Percentiles rank a stretch among this genome's conserved stretches.
Evolutionary conservation across 148 eudicot genomes (phyloP).

Genomic region (Camellia granthamiana): DNA sequence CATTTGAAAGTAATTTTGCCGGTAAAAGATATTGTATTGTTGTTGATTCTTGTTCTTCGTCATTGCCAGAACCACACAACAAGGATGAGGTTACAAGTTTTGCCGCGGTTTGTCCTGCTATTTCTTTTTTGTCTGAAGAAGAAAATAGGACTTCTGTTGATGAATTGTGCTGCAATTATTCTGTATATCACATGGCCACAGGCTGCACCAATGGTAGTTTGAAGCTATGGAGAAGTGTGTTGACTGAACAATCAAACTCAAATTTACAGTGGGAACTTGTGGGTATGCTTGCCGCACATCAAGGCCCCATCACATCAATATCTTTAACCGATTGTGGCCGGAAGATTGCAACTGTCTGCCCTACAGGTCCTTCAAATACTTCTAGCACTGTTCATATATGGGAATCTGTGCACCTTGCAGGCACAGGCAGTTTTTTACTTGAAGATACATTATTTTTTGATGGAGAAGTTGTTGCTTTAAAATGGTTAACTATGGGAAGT

Average conservation of each 20-base stretch:
- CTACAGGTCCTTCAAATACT: conserved; percentile 28
- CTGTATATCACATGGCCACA: conserved; percentile 72
- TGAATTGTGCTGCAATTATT: conserved; percentile 29
- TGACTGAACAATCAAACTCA: conserved; percentile 32
- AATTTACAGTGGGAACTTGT: conserved; percentile 68
- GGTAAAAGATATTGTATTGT: conserved; percentile 52
- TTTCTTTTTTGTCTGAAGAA: conserved; percentile 25
- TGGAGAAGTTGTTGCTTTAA: conserved; percentile 49
- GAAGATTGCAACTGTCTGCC: conserved; percentile 67
- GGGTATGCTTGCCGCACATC: conserved; percentile 59
- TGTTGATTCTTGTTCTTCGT: conserved; percentile 55
- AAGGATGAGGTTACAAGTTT: conserved; percentile 59
- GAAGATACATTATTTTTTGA: conserved; percentile 61
- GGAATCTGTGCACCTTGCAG: conserved; percentile 53
- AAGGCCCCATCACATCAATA: conserved; percentile 52
- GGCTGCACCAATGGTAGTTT: conserved; percentile 73
- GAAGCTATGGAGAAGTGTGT: conserved; percentile 74
- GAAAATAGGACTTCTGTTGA: conserved; percentile 29
- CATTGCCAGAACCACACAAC: conserved; percentile 51
- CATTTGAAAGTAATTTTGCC: conserved; percentile 46
- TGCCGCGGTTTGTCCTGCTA: conserved; percentile 47
- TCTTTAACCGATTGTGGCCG: conserved; percentile 67
- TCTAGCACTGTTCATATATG: conserved; percentile 51
- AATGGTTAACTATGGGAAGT: conserved; percentile 68
- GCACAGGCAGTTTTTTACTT: conserved; percentile 54